These are phyloP conservation scores for Durusdinium trenchii DNA, from an alignment of 73 alveolate species.

Conservation along the genomic window DNA sequence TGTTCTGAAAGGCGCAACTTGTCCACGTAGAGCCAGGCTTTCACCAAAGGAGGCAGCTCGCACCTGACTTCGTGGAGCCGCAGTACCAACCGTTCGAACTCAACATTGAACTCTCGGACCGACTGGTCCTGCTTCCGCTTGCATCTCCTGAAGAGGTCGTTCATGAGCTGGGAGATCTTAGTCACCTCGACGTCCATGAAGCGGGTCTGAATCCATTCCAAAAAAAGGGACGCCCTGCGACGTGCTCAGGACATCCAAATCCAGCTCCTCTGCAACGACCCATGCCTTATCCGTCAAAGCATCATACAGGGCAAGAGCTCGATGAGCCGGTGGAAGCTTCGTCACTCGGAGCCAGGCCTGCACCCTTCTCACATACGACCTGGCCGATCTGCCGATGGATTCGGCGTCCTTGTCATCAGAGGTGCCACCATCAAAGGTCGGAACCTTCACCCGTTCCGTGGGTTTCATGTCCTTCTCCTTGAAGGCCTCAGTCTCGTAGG, in stretches of 20 bases:
- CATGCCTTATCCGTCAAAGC: background rate
- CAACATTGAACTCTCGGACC: background rate
- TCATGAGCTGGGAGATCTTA: background rate
- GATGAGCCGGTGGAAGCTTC: background rate
- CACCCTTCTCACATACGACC: background rate
- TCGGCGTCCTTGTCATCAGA: too few relatives aligned
- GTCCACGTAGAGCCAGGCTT: conserved; percentile 7
- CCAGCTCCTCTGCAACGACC: conserved; percentile 19
- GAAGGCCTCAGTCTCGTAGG: too few relatives aligned
- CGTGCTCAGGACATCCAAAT: background rate
- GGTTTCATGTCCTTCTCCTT: too few relatives aligned
- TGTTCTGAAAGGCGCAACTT: background rate
- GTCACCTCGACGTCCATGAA: background rate
- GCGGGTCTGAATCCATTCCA: background rate
- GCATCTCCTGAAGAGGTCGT: background rate
- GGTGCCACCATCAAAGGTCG: too few relatives aligned
- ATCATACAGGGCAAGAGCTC: background rate
- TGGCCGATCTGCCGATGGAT: too few relatives aligned
- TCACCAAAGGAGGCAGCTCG: background rate
- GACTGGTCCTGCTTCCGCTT: background rate
- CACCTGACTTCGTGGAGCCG: background rate
- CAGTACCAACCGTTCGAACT: background rate
- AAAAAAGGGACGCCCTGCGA: background rate
- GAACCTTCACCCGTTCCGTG: too few relatives aligned
- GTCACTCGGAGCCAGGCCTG: conserved; percentile 15